Base-by-base conservation (phyloP, 2,329 filamentous ascomycete species). In the Aspergillus sp. region DNA sequence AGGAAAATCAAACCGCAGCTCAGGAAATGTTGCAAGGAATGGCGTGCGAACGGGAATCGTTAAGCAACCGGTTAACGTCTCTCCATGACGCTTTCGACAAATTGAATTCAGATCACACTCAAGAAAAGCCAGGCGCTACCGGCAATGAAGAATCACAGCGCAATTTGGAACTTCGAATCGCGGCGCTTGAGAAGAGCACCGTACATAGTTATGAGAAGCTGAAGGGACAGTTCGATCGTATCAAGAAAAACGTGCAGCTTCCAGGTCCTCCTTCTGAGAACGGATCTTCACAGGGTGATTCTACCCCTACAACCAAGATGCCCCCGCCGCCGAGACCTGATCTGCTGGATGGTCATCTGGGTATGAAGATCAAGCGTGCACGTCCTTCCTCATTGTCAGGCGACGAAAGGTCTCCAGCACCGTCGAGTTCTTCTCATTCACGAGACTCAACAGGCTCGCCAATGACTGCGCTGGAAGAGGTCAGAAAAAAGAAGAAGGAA, bases 401-500 rank as follows among this genome's bases (percentile, higher is more conserved):
- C 22, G 52, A 59, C 15, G 57, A 59, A 2, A 45, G 24, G 24
- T 37, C 41, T 7, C 27, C 19, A 40, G n/a, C 12, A 3, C 34
- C 34, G 8, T 46, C 50, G 11, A 57, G 37, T 9, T 53, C 27
- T 48, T 46, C n/a, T 20, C 51, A 5, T 40, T 45, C 22, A 42
- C 53, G 5, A 9, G 44, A 30, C 22, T 45, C 47, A 4, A 22
- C 34, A n/a, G 7, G 19, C 12, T 44, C 54, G 11, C 45, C 39
- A 17, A 12, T 11, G 15, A 41, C 57, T 12, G 45, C 22, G 17
- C 48, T 52, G 2, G 44, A 44, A 9, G 41, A 41, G 9, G 40
- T 41, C 4, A 39, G 59, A 40, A 48, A 40, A 37, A 65, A 49
- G 33, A 69, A 59, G 11, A 51, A 19, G 8, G 57, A 61, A n/a